Conservation (phyloP, 192 early-diverging fungal genomes). For the Linnemannia hyalina region DNA sequence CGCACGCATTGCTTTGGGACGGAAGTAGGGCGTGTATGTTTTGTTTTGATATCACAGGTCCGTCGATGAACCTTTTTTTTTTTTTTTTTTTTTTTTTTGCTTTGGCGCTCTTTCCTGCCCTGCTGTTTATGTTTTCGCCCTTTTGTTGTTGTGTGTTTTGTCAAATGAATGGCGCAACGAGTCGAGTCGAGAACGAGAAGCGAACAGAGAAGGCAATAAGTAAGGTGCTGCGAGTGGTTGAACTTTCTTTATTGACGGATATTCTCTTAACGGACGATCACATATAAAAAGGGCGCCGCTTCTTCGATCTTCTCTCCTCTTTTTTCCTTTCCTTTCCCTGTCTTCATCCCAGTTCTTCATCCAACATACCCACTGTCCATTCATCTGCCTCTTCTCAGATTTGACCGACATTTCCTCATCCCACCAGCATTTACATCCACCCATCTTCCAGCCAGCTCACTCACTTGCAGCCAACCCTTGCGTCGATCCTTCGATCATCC, state of each 20-base stretch:
- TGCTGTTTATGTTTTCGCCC: background rate
- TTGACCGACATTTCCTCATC: too few species aligned
- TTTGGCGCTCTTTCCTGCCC: background rate
- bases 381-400: background rate
- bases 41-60: too few species aligned
- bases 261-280: background rate
- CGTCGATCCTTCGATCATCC: background rate
- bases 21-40: too few species aligned
- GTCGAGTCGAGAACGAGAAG: background rate
- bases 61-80: background rate
- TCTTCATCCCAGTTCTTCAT: background rate
- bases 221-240: background rate
- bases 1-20: too few species aligned
- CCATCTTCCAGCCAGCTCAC: too few species aligned
- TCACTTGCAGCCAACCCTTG: too few species aligned
- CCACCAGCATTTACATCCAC: too few species aligned
- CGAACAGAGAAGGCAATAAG: too few species aligned
- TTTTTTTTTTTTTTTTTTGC: background rate
- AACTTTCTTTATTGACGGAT: background rate
- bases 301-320: background rate
- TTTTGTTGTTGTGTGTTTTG: background rate
- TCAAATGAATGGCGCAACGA: background rate
- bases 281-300: conserved; percentile 8
- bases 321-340: background rate
- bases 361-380: background rate